These are phyloP conservation scores for Ceratocystis diversiconidia DNA, from an alignment of 2,329 filamentous ascomycete species.

Conservation along the genomic window DNA sequence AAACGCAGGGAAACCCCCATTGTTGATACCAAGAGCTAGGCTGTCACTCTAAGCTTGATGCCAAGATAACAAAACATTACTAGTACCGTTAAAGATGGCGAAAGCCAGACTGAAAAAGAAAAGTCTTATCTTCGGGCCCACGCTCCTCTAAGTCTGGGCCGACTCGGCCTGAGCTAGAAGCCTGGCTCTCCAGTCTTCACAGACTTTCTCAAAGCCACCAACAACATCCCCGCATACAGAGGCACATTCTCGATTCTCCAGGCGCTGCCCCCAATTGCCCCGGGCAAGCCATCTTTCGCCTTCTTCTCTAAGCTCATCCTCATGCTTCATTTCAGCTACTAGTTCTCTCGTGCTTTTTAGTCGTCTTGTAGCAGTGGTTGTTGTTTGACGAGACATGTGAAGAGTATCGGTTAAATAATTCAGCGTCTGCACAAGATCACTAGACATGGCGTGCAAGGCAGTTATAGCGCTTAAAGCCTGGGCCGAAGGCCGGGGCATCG, in stretches of 20 bases:
- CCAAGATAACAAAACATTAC: background rate
- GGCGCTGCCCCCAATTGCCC: slow-evolving; percentile 68
- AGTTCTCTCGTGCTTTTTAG: slow-evolving; percentile 72
- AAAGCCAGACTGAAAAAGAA: background rate
- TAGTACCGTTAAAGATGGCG: background rate
- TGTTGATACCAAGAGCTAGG: background rate
- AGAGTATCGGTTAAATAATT: slow-evolving; percentile 80
- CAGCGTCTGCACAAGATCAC: slow-evolving; percentile 63
- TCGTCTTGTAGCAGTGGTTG: slow-evolving; percentile 63
- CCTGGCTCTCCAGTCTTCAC: slow-evolving; percentile 67
- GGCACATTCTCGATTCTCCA: slow-evolving; percentile 67
- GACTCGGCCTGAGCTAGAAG: slow-evolving; percentile 51
- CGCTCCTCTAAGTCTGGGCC: slow-evolving; percentile 26
- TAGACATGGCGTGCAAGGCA: slow-evolving; percentile 54
- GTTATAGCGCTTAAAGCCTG: slow-evolving; percentile 51
- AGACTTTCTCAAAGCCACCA: slow-evolving; percentile 82
- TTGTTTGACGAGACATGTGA: slow-evolving; percentile 86
- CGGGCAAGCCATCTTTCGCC: slow-evolving; percentile 67
- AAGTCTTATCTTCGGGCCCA: background rate
- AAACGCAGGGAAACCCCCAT: background rate
- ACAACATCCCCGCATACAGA: slow-evolving; percentile 76
- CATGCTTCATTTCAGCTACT: slow-evolving; percentile 68
- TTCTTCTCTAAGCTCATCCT: slow-evolving; percentile 70
- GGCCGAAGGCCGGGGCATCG: slow-evolving; percentile 51
- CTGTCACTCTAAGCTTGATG: background rate